Conservation (phyloP, 2,329 filamentous ascomycete genomes). For the Fusarium concolor region DNA sequence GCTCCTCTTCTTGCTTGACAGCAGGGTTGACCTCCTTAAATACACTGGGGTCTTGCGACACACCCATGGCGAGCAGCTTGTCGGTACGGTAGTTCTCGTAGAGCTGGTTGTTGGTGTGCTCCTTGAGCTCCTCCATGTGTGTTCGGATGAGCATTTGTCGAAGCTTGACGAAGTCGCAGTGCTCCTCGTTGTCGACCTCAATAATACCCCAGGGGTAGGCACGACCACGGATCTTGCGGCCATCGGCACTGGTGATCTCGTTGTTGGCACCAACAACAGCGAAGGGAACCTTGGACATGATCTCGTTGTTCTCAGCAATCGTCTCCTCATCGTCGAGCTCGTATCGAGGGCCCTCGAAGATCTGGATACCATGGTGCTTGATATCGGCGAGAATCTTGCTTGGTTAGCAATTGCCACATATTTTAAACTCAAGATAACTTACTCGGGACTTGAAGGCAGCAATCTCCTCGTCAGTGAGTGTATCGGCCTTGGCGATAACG, state of each 20-base stretch:
- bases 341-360: slow-evolving; percentile 98
- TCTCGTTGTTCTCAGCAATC: slow-evolving; percentile 99
- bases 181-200: slow-evolving; percentile 99
- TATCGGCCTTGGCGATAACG: slow-evolving; percentile 98
- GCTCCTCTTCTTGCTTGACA: slow-evolving; percentile 99
- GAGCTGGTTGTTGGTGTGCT: slow-evolving; percentile 98
- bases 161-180: slow-evolving; percentile 99
- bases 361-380: slow-evolving; percentile 96
- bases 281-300: slow-evolving; percentile 99
- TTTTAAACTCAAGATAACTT: slow-evolving; percentile 57
- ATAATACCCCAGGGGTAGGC: slow-evolving; percentile 98
- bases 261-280: slow-evolving; percentile 97
- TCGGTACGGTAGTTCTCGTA: slow-evolving; percentile 99
- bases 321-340: slow-evolving; percentile 99
- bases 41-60: slow-evolving; percentile 97
- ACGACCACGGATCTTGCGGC: slow-evolving; percentile 94
- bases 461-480: slow-evolving; percentile 97
- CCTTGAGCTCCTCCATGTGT: slow-evolving; percentile 99
- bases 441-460: slow-evolving; percentile 94
- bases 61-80: slow-evolving; percentile 98
- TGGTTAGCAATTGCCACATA: slow-evolving; percentile 22
- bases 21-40: slow-evolving; percentile 99
- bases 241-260: slow-evolving; percentile 90
- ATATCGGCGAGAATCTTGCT: slow-evolving; percentile 93
- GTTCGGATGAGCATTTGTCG: slow-evolving; percentile 99